phyloP scores from a whole-genome alignment of 2,329 filamentous ascomycete species.

The Chrysosporium queenslandicum region DNA sequence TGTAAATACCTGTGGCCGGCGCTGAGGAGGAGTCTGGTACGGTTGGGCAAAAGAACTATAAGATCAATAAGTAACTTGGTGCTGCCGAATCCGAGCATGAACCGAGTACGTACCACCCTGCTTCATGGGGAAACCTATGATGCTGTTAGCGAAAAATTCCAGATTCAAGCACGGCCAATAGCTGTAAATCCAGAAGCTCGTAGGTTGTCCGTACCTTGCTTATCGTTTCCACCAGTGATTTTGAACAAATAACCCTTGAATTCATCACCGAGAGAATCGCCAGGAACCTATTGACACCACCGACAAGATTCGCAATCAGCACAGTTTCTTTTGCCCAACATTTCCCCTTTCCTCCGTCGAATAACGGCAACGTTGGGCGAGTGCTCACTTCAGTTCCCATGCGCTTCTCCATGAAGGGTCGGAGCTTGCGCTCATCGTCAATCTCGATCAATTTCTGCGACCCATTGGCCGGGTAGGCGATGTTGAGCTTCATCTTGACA shows the following conservation, averaged over 20 bases:
- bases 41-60: constrained; percentile 73
- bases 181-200: background rate
- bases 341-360: constrained; percentile 13
- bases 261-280: constrained; percentile 93
- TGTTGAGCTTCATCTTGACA: constrained; percentile 66
- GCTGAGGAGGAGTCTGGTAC: constrained; percentile 91
- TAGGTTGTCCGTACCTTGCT: constrained; percentile 57
- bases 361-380: constrained; percentile 19
- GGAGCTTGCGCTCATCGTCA: constrained; percentile 98
- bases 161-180: background rate
- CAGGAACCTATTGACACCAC: constrained; percentile 55
- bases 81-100: no score
- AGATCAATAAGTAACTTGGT: background rate
- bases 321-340: constrained; percentile 21
- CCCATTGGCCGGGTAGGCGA: constrained; percentile 95
- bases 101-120: constrained; percentile 73
- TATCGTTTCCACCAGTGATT: constrained; percentile 99
- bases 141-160: background rate
- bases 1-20: constrained; percentile 64
- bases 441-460: constrained; percentile 98
- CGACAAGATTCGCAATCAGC: constrained; percentile 23
- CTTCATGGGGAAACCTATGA: constrained; percentile 92
- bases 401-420: constrained; percentile 97
- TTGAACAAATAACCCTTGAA: constrained; percentile 99
- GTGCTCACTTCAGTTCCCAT: constrained; percentile 50